These are phyloP conservation scores for Rhodamnia argentea DNA, from an alignment of 345 rosid species.

Conservation along the genomic window DNA sequence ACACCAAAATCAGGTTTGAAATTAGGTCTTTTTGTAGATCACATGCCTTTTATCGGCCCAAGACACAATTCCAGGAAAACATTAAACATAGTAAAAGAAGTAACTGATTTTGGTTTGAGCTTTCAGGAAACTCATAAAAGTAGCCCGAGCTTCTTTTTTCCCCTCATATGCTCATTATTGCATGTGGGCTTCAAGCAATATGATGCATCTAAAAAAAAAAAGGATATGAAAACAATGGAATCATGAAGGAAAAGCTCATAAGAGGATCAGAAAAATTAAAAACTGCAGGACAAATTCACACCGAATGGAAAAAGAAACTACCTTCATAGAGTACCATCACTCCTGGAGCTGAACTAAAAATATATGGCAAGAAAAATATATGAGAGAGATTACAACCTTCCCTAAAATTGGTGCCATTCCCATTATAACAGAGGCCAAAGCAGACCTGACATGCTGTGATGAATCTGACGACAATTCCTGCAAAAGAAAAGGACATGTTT, in stretches of 20 bases:
- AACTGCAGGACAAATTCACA: background rate
- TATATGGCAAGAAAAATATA: background rate
- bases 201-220: background rate
- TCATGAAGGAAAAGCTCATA: background rate
- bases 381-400: slow-evolving; percentile 14
- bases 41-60: background rate
- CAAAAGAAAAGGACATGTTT: background rate
- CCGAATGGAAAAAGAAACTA: background rate
- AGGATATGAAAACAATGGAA: background rate
- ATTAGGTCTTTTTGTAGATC: background rate
- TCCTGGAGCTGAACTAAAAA: background rate
- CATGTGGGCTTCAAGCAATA: background rate
- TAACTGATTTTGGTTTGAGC: background rate
- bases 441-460: slow-evolving; percentile 96
- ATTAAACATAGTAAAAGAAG: background rate
- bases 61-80: background rate
- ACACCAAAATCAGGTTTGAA: background rate
- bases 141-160: background rate
- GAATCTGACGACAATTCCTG: slow-evolving; percentile 94
- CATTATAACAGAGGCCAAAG: slow-evolving; percentile 96
- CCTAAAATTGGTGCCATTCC: slow-evolving; percentile 95
- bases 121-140: background rate
- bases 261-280: background rate
- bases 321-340: background rate
- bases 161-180: background rate